Conservation (phyloP, 2,329 filamentous ascomycete genomes). For the Neonectria hederae region DNA sequence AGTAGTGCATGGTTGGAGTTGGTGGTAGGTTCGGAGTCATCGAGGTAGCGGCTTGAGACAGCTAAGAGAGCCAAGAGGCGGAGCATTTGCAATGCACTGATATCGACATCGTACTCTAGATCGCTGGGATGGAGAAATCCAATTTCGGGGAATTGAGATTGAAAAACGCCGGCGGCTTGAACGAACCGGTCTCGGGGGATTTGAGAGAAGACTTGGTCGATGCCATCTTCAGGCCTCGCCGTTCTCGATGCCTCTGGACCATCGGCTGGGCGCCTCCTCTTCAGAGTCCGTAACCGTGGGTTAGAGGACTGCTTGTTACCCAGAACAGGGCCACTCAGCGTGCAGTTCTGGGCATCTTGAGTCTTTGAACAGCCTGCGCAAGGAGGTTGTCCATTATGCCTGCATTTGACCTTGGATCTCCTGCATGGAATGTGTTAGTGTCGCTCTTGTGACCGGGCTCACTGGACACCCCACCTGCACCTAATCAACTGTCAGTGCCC, state of each 20-base stretch:
- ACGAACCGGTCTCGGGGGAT: constrained; percentile 14
- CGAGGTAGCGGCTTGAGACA: constrained; percentile 30
- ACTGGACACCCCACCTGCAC: constrained; percentile 33
- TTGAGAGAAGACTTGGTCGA: constrained; percentile 19
- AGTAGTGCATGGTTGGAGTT: neutral
- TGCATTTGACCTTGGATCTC: constrained; percentile 41
- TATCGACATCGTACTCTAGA: constrained; percentile 29
- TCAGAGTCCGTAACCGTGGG: constrained; percentile 12
- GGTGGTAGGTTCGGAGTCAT: fast-evolving
- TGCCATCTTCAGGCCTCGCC: constrained; percentile 4
- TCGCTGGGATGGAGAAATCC: constrained; percentile 39
- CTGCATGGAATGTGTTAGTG: constrained; percentile 17
- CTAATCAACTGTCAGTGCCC: constrained; percentile 13
- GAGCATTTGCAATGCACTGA: constrained; percentile 22
- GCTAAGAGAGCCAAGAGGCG: constrained; percentile 30
- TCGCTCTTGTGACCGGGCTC: neutral
- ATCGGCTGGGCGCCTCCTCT: constrained; percentile 21
- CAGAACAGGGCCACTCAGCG: constrained; percentile 28
- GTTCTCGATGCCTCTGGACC: neutral
- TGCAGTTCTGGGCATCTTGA: constrained; percentile 24
- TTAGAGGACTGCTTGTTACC: constrained; percentile 2
- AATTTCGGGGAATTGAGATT: constrained; percentile 39
- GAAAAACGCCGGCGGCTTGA: constrained; percentile 25
- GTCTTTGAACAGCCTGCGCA: constrained; percentile 38
- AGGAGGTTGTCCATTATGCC: constrained; percentile 35